These are phyloP conservation scores for Starmerella powellii DNA, from an alignment of 805 yeast genomes.

Conservation along the genomic window DNA sequence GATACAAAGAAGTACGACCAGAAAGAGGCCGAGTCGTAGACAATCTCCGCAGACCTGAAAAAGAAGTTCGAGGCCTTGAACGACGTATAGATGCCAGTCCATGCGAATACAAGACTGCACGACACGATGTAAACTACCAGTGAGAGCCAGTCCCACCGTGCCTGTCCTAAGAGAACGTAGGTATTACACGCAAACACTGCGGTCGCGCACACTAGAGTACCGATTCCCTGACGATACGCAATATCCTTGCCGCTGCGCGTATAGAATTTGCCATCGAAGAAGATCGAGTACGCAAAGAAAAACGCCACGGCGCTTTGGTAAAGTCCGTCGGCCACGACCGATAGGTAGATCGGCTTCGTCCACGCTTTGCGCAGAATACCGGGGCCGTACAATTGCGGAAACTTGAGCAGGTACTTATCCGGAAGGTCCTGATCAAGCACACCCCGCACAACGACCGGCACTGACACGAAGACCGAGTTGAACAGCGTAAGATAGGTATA, in stretches of 20 bases:
- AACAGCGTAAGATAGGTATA: slow-evolving; percentile 67
- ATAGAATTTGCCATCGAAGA: slow-evolving; percentile 36
- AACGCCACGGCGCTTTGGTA: slow-evolving; percentile 61
- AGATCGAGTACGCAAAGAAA: slow-evolving; percentile 54
- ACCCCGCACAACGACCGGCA: slow-evolving; percentile 64
- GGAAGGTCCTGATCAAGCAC: slow-evolving; percentile 65
- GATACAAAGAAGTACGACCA: slow-evolving; percentile 58
- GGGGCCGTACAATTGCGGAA: slow-evolving; percentile 56
- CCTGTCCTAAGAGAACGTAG: slow-evolving; percentile 55
- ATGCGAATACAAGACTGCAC: slow-evolving; percentile 46
- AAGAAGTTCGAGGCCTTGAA: slow-evolving; percentile 43
- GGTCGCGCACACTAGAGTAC: slow-evolving; percentile 47
- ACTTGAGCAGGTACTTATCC: slow-evolving; percentile 49
- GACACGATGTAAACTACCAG: slow-evolving; percentile 43
- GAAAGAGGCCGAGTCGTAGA: slow-evolving; percentile 47
- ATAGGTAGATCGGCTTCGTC: slow-evolving; percentile 46
- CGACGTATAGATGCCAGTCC: slow-evolving; percentile 74
- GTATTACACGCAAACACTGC: slow-evolving; percentile 54
- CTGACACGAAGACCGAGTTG: slow-evolving; percentile 68
- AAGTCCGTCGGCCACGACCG: slow-evolving; percentile 56
- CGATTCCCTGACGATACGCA: slow-evolving; percentile 62
- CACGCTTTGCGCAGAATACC: slow-evolving; percentile 57
- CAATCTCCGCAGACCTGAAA: slow-evolving; percentile 51
- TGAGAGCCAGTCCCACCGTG: slow-evolving; percentile 68
- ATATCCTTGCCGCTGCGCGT: slow-evolving; percentile 39